Evolutionary conservation across 179 eudicot genomes (phyloP).

Genomic region (Corrigiola litoralis): DNA sequence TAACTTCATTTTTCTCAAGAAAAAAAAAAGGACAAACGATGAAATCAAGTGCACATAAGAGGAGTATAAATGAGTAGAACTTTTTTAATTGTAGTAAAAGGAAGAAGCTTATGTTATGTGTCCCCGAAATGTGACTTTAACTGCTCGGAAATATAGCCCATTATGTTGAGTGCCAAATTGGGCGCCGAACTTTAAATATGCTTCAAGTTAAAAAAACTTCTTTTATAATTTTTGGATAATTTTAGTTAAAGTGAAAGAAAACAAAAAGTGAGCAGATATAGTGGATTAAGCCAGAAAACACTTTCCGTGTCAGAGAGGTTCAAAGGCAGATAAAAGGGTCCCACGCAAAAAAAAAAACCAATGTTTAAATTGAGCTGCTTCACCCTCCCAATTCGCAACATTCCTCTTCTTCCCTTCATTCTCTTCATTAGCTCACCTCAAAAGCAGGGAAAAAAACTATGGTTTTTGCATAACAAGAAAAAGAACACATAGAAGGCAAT

Average conservation of each 20-base stretch:
- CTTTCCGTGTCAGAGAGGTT: conserved; percentile 23
- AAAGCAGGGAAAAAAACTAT: no score
- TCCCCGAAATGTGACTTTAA: background rate
- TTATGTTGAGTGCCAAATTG: conserved; percentile 7
- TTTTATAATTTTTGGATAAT: conserved; percentile 5
- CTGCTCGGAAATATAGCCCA: background rate
- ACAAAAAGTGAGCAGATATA: background rate
- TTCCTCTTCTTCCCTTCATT: background rate
- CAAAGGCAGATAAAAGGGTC: conserved; percentile 6
- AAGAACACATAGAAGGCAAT: background rate
- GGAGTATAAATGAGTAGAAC: no score
- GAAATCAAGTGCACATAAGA: no score
- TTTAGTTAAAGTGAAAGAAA: conserved; percentile 6
- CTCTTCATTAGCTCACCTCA: background rate
- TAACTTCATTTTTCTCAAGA: no score
- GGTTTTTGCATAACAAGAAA: background rate
- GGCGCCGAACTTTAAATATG: conserved; percentile 13
- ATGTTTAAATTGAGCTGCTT: conserved; percentile 26
- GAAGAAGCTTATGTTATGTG: background rate
- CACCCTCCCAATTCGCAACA: conserved; percentile 4
- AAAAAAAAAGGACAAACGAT: no score
- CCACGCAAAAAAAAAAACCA: conserved; percentile 11
- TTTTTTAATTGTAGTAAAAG: background rate
- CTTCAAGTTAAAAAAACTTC: conserved; percentile 14
- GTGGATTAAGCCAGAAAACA: conserved; percentile 1